Percentiles rank a stretch among this genome's conserved stretches.
Conservation (phyloP, 345 rosid genomes). For the Eucalyptus victrix region DNA sequence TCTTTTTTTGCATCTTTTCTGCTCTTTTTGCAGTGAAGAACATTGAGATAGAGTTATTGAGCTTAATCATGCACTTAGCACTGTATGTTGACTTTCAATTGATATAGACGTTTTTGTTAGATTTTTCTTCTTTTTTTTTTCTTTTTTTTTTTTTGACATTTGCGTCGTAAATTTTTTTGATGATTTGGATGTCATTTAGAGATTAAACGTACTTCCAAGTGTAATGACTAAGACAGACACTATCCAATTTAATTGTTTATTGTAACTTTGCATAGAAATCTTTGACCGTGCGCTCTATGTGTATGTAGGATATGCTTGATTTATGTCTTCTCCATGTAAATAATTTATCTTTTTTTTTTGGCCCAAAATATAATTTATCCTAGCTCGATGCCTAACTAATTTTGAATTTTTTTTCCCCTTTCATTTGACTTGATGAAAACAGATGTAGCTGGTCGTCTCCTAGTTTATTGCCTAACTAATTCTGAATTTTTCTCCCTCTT, state of each 20-base stretch:
- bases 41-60: background rate
- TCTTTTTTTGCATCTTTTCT: background rate
- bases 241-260: background rate
- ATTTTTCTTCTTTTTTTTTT: background rate
- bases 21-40: background rate
- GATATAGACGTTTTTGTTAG: background rate
- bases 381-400: background rate
- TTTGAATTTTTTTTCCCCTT: background rate
- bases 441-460: background rate
- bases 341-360: background rate
- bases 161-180: background rate
- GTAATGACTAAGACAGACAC: background rate
- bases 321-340: background rate
- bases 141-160: background rate
- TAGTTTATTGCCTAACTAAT: background rate
- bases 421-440: background rate
- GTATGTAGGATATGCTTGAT: background rate
- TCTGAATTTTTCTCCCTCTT: background rate
- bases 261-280: background rate
- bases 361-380: background rate
- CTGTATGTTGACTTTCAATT: background rate
- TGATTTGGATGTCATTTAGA: background rate
- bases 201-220: background rate
- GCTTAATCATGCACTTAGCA: background rate
- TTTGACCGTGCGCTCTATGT: background rate